phyloP scores from a whole-genome alignment of 2,329 filamentous ascomycete genomes.

The Aspergillus oerlinghausenensis region DNA sequence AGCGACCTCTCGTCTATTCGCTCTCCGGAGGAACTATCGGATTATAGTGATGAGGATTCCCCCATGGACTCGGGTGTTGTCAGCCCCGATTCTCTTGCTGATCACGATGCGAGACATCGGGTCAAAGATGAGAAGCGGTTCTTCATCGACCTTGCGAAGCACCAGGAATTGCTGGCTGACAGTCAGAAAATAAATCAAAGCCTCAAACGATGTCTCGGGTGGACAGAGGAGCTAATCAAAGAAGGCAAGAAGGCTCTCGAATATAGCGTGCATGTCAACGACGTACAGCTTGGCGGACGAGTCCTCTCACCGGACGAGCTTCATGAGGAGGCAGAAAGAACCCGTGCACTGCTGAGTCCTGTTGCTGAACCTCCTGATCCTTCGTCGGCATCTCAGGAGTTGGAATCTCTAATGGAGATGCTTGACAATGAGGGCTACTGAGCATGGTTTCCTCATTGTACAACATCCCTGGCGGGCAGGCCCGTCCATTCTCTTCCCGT shows the following conservation, averaged over 20 bases:
- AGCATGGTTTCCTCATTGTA: background rate
- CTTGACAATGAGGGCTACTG: background rate
- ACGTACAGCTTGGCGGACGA: slow-evolving; percentile 75
- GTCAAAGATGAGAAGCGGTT: slow-evolving; percentile 75
- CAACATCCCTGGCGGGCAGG: background rate
- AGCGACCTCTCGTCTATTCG: slow-evolving; percentile 27
- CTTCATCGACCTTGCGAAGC: slow-evolving; percentile 79
- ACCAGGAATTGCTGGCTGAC: slow-evolving; percentile 81
- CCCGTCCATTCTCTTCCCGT: background rate
- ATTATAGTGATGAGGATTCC: slow-evolving; percentile 37
- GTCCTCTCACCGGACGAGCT: slow-evolving; percentile 68
- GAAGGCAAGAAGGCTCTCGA: slow-evolving; percentile 84
- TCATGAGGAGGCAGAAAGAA: slow-evolving; percentile 29
- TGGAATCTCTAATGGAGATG: background rate
- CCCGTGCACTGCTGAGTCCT: slow-evolving; percentile 32
- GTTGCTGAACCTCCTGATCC: background rate
- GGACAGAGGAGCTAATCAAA: slow-evolving; percentile 84
- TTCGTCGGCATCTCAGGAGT: background rate
- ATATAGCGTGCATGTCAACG: slow-evolving; percentile 72
- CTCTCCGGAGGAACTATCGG: slow-evolving; percentile 35
- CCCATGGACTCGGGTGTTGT: slow-evolving; percentile 34
- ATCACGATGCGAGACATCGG: slow-evolving; percentile 50
- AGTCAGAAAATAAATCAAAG: slow-evolving; percentile 95
- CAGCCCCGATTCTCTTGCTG: slow-evolving; percentile 30
- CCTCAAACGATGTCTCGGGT: slow-evolving; percentile 80